Conservation (phyloP, 257 asterid species). For the Anisodus tanguticus region DNA sequence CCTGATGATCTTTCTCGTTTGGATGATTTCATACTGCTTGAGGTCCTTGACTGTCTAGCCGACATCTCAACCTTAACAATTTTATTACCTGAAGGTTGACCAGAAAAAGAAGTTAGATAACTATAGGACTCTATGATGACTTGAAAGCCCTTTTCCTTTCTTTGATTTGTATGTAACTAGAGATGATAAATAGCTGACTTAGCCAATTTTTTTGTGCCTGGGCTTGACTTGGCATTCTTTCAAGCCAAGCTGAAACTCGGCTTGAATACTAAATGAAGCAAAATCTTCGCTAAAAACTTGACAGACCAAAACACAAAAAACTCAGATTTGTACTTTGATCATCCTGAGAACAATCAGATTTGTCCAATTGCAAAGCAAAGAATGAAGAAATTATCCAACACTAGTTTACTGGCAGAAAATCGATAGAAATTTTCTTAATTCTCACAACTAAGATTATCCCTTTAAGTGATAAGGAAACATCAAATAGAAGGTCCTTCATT, state of each 20-base stretch:
- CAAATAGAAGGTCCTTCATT: not conserved
- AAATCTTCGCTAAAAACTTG: constrained; percentile 6
- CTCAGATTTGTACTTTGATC: not conserved
- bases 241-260: constrained; percentile 17
- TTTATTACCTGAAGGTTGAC: constrained; percentile 64
- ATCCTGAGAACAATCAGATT: not conserved
- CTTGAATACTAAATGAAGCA: not conserved
- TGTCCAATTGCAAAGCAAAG: not conserved
- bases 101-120: not conserved
- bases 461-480: not conserved
- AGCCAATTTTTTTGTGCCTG: not conserved
- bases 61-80: constrained; percentile 63
- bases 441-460: not conserved
- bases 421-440: not conserved
- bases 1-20: constrained; percentile 65
- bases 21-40: constrained; percentile 48
- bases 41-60: constrained; percentile 48
- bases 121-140: constrained; percentile 11
- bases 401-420: not conserved
- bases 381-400: not conserved
- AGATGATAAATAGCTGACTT: constrained; percentile 1
- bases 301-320: not conserved
- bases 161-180: constrained; percentile 1
- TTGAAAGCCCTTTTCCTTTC: constrained; percentile 11
- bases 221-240: constrained; percentile 5